These are phyloP conservation scores for Ceratorhiza oryzae-sativae DNA, from an alignment of 1,284 basidiomycete genomes.

Conservation along the genomic window DNA sequence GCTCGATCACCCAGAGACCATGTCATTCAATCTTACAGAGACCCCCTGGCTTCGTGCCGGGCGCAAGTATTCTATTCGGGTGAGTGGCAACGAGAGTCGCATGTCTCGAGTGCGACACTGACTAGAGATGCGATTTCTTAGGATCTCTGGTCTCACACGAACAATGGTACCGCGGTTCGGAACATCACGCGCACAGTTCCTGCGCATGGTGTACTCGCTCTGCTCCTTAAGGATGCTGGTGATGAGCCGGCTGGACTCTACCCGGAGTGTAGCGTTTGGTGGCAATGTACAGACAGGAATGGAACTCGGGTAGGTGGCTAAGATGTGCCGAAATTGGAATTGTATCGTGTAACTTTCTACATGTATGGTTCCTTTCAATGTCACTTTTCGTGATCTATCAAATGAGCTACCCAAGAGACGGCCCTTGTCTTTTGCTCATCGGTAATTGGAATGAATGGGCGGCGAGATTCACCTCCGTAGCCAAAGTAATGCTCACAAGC, in stretches of 20 bases:
- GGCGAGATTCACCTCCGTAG: constrained; percentile 44
- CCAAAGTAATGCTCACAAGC: constrained; percentile 44
- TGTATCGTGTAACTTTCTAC: background rate
- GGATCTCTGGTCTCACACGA: constrained; percentile 73
- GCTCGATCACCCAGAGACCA: constrained; percentile 60
- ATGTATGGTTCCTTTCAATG: background rate
- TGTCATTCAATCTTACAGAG: constrained; percentile 71
- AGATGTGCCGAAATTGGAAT: background rate
- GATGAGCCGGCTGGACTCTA: constrained; percentile 63
- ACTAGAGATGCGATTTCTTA: constrained; percentile 45
- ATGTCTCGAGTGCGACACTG: background rate
- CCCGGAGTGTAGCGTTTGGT: constrained; percentile 46
- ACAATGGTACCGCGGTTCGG: constrained; percentile 69
- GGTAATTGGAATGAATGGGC: constrained; percentile 39
- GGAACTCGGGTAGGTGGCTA: constrained; percentile 44
- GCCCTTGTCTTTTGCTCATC: constrained; percentile 40
- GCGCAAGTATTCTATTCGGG: constrained; percentile 65
- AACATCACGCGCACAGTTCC: constrained; percentile 69
- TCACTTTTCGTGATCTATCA: constrained; percentile 41
- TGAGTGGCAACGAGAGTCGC: constrained; percentile 48
- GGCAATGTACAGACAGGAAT: constrained; percentile 46
- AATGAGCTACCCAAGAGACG: constrained; percentile 38
- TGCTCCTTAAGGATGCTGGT: constrained; percentile 68
- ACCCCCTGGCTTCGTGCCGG: constrained; percentile 74
- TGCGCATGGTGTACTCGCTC: constrained; percentile 71